phyloP scores from a whole-genome alignment of 768 basidiomycete species.

The Amanita rimosa region DNA sequence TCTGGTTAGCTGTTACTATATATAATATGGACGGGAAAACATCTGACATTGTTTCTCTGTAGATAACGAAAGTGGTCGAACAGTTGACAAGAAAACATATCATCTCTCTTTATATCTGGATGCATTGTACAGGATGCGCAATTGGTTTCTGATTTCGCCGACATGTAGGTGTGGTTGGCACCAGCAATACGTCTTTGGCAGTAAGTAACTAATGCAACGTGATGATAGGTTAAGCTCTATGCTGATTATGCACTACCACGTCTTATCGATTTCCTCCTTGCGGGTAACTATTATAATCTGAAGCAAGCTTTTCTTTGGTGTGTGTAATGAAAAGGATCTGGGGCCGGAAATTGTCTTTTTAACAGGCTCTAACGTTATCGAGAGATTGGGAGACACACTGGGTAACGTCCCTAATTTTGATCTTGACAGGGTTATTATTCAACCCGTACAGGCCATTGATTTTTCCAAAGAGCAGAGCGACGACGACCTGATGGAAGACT shows the following conservation, averaged over 20 bases:
- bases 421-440: not conserved
- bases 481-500: constrained; percentile 95
- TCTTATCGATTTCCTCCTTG: constrained; percentile 84
- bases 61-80: constrained; percentile 83
- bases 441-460: constrained; percentile 68
- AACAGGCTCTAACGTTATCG: constrained; percentile 79
- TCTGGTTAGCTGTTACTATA: constrained; percentile 45
- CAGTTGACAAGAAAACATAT: constrained; percentile 65
- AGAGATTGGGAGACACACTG: constrained; percentile 86
- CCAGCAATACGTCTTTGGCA: constrained; percentile 7
- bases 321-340: constrained; percentile 76
- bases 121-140: constrained; percentile 78
- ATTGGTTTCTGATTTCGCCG: constrained; percentile 70
- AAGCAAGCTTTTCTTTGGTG: constrained; percentile 86
- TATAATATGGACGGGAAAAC: not conserved
- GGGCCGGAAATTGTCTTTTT: constrained; percentile 97
- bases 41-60: not conserved
- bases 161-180: constrained; percentile 61
- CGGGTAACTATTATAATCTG: constrained; percentile 85
- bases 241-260: constrained; percentile 74
- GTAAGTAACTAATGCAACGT: not conserved
- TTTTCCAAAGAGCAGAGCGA: constrained; percentile 97
- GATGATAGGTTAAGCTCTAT: constrained; percentile 68
- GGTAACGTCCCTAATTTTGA: constrained; percentile 29
- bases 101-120: constrained; percentile 93